Conservation (phyloP, 495 filamentous ascomycete species). For the Penicillium bialowiezense region DNA sequence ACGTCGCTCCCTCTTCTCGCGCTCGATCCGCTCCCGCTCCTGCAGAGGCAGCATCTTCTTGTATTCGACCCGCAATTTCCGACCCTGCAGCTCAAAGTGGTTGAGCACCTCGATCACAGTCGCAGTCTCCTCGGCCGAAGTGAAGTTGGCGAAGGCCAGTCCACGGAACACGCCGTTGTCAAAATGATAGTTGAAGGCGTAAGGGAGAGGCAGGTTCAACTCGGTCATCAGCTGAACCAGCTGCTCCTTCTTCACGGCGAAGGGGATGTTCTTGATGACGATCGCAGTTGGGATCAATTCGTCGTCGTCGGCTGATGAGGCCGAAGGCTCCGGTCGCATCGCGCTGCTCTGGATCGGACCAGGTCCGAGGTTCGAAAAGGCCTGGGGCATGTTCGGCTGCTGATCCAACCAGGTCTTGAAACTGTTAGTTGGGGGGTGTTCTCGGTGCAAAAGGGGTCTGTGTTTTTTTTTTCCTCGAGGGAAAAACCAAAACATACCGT, state of each 20-base stretch:
- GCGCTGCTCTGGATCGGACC: slow-evolving; percentile 48
- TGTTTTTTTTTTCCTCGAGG: neutral
- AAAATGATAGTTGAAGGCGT: slow-evolving; percentile 99
- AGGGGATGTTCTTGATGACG: slow-evolving; percentile 99
- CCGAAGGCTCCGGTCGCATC: slow-evolving; percentile 50
- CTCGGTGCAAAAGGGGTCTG: neutral
- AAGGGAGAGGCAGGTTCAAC: slow-evolving; percentile 84
- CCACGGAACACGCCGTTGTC: slow-evolving; percentile 97
- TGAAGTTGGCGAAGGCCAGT: slow-evolving; percentile 97
- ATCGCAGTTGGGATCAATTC: slow-evolving; percentile 98
- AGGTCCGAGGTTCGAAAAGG: slow-evolving; percentile 53
- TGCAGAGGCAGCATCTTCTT: slow-evolving; percentile 98
- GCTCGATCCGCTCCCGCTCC: slow-evolving; percentile 92
- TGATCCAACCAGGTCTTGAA: slow-evolving; percentile 62
- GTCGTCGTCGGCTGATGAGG: slow-evolving; percentile 59
- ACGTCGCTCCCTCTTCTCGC: slow-evolving; percentile 94
- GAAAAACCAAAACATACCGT: slow-evolving; percentile 44
- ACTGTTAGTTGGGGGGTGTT: no score
- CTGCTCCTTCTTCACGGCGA: slow-evolving; percentile 96
- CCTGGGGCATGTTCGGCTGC: slow-evolving; percentile 50
- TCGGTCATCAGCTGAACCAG: slow-evolving; percentile 90
- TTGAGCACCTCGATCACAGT: slow-evolving; percentile 89
- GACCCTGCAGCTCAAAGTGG: slow-evolving; percentile 89
- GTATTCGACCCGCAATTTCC: slow-evolving; percentile 94
- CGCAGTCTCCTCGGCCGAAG: slow-evolving; percentile 87